Evolutionary conservation across 768 basidiomycete species (phyloP).

Genomic region (Leccinum imitatum): DNA sequence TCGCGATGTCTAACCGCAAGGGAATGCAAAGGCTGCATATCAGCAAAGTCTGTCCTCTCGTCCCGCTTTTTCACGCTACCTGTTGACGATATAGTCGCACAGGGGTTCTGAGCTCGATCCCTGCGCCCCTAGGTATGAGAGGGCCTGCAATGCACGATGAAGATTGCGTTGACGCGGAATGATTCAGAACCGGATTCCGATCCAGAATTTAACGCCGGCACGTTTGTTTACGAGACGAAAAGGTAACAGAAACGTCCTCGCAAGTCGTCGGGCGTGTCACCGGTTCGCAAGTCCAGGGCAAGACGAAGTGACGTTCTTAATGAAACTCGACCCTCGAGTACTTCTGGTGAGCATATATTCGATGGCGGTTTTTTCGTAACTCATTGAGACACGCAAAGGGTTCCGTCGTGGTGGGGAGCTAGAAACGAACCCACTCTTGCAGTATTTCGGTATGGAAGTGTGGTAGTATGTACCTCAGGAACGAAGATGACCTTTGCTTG

Average conservation of each 20-base stretch:
- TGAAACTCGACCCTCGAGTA: conserved; percentile 4
- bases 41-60: conserved; percentile 17
- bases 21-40: conserved; percentile 16
- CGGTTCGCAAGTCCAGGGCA: conserved; percentile 16
- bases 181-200: conserved; percentile 32
- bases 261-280: conserved; percentile 16
- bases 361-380: not conserved
- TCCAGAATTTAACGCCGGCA: conserved; percentile 34
- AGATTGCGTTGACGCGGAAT: not conserved
- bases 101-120: conserved; percentile 31
- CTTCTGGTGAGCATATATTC: conserved; percentile 12
- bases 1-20: conserved; percentile 21
- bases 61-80: not conserved
- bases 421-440: conserved; percentile 42
- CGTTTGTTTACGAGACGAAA: conserved; percentile 31
- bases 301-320: conserved; percentile 13
- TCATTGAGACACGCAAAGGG: not conserved
- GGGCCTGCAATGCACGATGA: not conserved
- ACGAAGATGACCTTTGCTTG: not conserved
- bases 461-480: not conserved
- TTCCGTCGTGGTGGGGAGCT: conserved; percentile 1
- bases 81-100: not conserved
- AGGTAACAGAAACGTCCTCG: conserved; percentile 19
- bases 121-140: conserved; percentile 36
- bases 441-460: conserved; percentile 46